A percentile compares a stretch with the other conserved stretches of the same genome.
Conservation (phyloP, 306 rosid genomes). For the Amphicarpaea edgeworthii region DNA sequence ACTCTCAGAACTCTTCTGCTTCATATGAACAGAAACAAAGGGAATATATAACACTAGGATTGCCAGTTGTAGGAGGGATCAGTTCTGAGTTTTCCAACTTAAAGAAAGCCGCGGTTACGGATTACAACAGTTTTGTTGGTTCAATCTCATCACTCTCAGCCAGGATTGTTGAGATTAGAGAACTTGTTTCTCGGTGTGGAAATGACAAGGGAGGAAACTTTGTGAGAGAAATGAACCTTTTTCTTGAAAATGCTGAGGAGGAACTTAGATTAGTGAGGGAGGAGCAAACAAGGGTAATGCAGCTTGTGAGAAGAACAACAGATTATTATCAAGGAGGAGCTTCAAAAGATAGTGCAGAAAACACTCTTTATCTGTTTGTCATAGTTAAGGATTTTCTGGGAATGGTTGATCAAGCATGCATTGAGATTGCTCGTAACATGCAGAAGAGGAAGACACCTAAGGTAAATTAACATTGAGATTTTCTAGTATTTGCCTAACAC, state of each 20-base stretch:
- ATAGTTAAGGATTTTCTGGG: conserved; percentile 84
- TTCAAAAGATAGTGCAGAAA: conserved; percentile 64
- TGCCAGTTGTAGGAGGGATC: conserved; percentile 92
- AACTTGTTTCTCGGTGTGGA: conserved; percentile 53
- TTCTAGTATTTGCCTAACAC: conserved; percentile 51
- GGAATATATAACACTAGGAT: conserved; percentile 76
- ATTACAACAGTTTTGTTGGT: conserved; percentile 60
- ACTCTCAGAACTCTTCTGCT: conserved; percentile 30
- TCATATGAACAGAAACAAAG: conserved; percentile 67
- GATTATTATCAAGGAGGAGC: conserved; percentile 79
- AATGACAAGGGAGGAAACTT: conserved; percentile 66
- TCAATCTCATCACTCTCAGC: conserved; percentile 60
- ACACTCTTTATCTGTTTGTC: conserved; percentile 72
- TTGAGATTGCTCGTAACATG: conserved; percentile 72
- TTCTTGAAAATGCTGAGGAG: conserved; percentile 67
- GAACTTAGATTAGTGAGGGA: conserved; percentile 64
- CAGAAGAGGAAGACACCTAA: conserved; percentile 64
- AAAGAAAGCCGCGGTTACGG: conserved; percentile 75
- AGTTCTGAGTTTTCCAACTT: conserved; percentile 80
- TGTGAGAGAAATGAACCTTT: conserved; percentile 68
- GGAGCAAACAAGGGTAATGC: conserved; percentile 66
- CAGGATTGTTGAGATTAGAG: conserved; percentile 50
- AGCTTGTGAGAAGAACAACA: conserved; percentile 72
- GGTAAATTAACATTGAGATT: conserved; percentile 28
- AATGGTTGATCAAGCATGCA: conserved; percentile 90